phyloP scores from a whole-genome alignment of 306 rosid genomes.

The Lathyrus oleraceus region DNA sequence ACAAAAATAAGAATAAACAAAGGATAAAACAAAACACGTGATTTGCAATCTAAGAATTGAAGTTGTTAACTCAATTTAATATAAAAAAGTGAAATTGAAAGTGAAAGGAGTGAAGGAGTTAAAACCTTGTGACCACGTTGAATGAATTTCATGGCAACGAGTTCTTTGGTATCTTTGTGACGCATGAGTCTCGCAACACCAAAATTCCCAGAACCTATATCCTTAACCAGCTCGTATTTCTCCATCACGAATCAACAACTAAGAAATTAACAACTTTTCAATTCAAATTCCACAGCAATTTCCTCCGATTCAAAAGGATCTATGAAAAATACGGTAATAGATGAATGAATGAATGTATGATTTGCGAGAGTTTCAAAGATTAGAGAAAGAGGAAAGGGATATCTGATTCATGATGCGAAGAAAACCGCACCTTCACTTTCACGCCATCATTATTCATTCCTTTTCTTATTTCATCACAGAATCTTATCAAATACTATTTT shows the following conservation, averaged over 20 bases:
- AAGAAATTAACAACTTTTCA: too few relatives aligned
- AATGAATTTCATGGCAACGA: constrained; percentile 83
- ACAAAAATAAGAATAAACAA: background rate
- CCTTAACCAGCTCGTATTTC: constrained; percentile 78
- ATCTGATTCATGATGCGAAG: too few relatives aligned
- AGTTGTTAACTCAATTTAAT: background rate
- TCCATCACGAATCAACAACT: constrained; percentile 42
- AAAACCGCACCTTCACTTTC: background rate
- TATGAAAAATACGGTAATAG: background rate
- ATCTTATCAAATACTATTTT: too few relatives aligned
- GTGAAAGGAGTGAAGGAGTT: background rate
- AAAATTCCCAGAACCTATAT: constrained; percentile 86
- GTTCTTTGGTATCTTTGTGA: constrained; percentile 69
- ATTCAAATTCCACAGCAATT: too few relatives aligned
- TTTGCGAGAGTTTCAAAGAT: too few relatives aligned
- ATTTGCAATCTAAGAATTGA: background rate
- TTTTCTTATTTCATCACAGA: too few relatives aligned
- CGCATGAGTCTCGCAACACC: constrained; percentile 86
- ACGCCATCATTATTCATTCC: background rate
- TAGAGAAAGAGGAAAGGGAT: background rate
- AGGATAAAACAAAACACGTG: background rate
- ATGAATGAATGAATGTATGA: background rate
- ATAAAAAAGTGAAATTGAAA: background rate
- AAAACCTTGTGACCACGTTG: constrained; percentile 69
- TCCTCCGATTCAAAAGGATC: background rate